A percentile compares a stretch with the other conserved stretches of the same genome.
phyloP scores from a whole-genome alignment of 1,139 yeast species.

The Hanseniaspora gamundiae region DNA sequence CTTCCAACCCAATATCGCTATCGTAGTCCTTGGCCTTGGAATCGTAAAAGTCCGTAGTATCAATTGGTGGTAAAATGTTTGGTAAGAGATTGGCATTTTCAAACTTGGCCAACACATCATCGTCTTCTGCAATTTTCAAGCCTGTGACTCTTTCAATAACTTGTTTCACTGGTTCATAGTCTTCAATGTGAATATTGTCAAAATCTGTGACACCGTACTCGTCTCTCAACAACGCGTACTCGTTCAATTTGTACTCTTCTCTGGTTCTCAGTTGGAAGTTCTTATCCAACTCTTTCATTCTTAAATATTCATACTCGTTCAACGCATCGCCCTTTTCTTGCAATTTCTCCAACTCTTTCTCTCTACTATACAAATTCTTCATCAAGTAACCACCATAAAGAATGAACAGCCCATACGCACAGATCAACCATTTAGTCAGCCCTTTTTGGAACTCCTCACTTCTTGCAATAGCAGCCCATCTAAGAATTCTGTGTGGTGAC shows the following conservation, averaged over 20 bases:
- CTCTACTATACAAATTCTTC: slow-evolving; percentile 55
- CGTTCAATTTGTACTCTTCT: slow-evolving; percentile 40
- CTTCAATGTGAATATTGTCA: slow-evolving; percentile 35
- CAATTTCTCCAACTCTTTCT: slow-evolving; percentile 42
- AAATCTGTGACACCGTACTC: slow-evolving; percentile 27
- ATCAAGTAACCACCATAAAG: slow-evolving; percentile 54
- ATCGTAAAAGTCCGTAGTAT: slow-evolving; percentile 77
- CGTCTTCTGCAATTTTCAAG: slow-evolving; percentile 25
- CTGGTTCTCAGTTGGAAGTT: slow-evolving; percentile 35
- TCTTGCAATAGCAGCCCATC: slow-evolving; percentile 38
- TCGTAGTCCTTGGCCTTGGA: slow-evolving; percentile 73
- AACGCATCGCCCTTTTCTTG: slow-evolving; percentile 32
- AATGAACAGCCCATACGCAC: slow-evolving; percentile 42
- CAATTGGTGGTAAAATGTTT: slow-evolving; percentile 55
- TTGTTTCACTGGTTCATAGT: slow-evolving; percentile 35
- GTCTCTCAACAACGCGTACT: slow-evolving; percentile 42
- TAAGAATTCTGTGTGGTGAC: slow-evolving; percentile 23
- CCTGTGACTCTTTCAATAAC: slow-evolving; percentile 21
- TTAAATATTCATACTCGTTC: slow-evolving; percentile 42
- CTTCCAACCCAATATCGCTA: slow-evolving; percentile 75
- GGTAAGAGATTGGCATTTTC: slow-evolving; percentile 15
- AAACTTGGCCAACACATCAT: slow-evolving; percentile 25
- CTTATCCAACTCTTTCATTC: slow-evolving; percentile 35
- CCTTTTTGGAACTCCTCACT: slow-evolving; percentile 34
- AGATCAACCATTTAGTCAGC: slow-evolving; percentile 43